These are phyloP conservation scores for Peronospora farinosa DNA, from an alignment of 352 stramenopile species.

Conservation along the genomic window DNA sequence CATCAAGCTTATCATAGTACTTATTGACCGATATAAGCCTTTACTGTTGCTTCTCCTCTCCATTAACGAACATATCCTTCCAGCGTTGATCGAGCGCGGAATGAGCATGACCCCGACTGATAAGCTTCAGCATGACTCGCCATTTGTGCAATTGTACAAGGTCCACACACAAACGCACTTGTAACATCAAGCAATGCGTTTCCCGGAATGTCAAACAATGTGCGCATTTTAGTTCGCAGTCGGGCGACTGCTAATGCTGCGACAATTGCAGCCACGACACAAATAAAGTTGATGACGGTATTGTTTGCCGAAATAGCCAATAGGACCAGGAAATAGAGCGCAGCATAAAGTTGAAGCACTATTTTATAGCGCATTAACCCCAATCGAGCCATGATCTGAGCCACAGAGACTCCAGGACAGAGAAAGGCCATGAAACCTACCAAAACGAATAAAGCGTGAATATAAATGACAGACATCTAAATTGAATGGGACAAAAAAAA, in stretches of 20 bases:
- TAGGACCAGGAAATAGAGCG: constrained; percentile 31
- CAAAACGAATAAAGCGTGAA: background rate
- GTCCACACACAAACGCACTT: constrained; percentile 31
- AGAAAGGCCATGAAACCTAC: constrained; percentile 30
- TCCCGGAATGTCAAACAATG: constrained; percentile 42
- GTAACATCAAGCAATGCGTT: constrained; percentile 27
- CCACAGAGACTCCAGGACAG: constrained; percentile 31
- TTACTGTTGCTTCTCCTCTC: background rate
- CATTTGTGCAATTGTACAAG: constrained; percentile 43
- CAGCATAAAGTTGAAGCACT: constrained; percentile 33
- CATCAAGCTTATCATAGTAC: no score
- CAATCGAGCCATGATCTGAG: constrained; percentile 26
- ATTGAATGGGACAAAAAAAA: background rate
- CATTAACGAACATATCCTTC: constrained; percentile 29
- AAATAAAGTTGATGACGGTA: constrained; percentile 15
- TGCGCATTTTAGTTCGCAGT: constrained; percentile 37
- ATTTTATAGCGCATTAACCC: constrained; percentile 44
- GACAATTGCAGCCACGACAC: constrained; percentile 19
- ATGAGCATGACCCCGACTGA: constrained; percentile 27
- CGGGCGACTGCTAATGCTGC: constrained; percentile 9
- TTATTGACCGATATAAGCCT: no score
- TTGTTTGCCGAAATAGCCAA: constrained; percentile 19
- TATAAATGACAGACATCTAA: no score
- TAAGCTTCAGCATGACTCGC: constrained; percentile 41
- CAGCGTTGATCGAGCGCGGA: constrained; percentile 33